Evolutionary conservation across 164 flowering plant genomes (phyloP).

Genomic region (Piper longum): DNA sequence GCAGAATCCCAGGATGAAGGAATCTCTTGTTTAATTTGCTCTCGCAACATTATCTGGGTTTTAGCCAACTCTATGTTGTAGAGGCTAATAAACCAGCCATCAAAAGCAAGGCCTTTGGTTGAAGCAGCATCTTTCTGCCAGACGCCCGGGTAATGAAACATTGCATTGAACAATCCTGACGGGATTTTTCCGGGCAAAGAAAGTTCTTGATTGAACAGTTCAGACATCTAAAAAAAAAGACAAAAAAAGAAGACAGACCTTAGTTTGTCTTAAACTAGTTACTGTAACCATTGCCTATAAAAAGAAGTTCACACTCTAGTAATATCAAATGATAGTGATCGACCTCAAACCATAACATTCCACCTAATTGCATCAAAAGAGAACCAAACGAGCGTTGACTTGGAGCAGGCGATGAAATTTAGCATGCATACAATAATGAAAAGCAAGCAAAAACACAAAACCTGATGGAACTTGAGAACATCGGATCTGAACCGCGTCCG

Average conservation of each 20-base stretch:
- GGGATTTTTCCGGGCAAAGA: constrained; percentile 75
- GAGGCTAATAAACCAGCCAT: constrained; percentile 68
- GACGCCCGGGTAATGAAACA: constrained; percentile 51
- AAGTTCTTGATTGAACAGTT: constrained; percentile 58
- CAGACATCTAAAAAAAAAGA: constrained; percentile 57
- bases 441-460: constrained; percentile 9
- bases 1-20: constrained; percentile 83
- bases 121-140: constrained; percentile 76
- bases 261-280: background rate
- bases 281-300: background rate
- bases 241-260: background rate
- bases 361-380: background rate
- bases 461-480: constrained; percentile 75
- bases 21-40: constrained; percentile 50
- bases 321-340: too few relatives aligned
- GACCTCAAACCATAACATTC: background rate
- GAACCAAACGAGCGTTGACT: background rate
- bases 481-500: constrained; percentile 72
- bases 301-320: background rate
- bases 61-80: constrained; percentile 58
- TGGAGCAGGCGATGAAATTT: background rate
- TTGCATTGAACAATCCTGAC: constrained; percentile 51
- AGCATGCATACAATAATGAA: background rate
- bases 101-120: constrained; percentile 59
- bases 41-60: constrained; percentile 39